Base-by-base conservation (phyloP, 31 red algal genomes). In the Endocladia muricata region DNA sequence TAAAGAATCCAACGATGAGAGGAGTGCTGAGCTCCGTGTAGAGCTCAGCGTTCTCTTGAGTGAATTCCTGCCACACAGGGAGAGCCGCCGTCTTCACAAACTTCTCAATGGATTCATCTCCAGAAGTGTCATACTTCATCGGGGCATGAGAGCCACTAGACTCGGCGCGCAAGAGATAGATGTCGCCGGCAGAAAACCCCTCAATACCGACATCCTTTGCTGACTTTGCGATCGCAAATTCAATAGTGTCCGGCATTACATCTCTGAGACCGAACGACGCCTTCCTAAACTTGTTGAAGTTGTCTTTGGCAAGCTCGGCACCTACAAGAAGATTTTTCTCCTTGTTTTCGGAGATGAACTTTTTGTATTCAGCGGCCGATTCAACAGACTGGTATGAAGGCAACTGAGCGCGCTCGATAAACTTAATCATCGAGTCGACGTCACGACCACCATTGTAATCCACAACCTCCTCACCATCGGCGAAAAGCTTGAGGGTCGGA, bases 401-500 rank as follows among this genome's bases (percentile, higher is more conserved):
- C 9, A 79, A 3, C 1, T 73, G 71, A 67, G 88, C 88, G 21
- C 88, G 72, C 63, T 90, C 74, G 33, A 98, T 83, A 44, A 94
- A 94, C 37, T 68, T 75, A 54, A 98, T 83, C 61, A 98, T 91
- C 41, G 83, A 79, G 1, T 92, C 78, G 30, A 58, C 82, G 44
- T 87, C 71, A 26, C 96, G 82, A 29, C 76, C 88, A 25, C 96
- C 91, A 67, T 89, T 90, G 81, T 98, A 98, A 51, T 98, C 92
- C 9, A 79, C 73, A 35, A 94, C 64, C 65, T 86, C 74, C 59
- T 85, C 81, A 37, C 96, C 96, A 60, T 92, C 74, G 3, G 74
- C 62, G 66, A 98, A 98, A 37, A 98, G 67, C 47, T 98, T 98
- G 30, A 98, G 62, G 3, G 96, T 98, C 34, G 96, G 96, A 68